Conservation (phyloP, 805 yeast genomes). For the Teunomyces gatunensis region DNA sequence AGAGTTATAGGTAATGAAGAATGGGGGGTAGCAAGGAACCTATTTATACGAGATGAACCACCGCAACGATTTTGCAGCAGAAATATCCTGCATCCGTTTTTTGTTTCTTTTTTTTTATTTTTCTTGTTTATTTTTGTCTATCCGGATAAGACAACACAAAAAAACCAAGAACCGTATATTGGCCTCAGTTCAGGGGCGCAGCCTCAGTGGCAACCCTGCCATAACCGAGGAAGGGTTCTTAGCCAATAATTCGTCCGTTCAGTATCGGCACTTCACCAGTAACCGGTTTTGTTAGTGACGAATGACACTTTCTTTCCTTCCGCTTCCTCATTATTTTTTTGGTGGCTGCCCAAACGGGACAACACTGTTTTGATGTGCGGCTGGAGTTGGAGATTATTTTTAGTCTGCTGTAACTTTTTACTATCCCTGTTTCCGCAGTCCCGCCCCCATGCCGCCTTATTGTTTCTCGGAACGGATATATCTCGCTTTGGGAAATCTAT, state of each 20-base stretch:
- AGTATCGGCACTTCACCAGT: too few relatives aligned
- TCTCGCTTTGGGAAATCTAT: background rate
- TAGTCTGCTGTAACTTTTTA: background rate
- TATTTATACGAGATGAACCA: background rate
- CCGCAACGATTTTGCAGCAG: background rate
- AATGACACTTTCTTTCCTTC: too few relatives aligned
- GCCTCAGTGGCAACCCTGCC: background rate
- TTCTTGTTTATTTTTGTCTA: background rate
- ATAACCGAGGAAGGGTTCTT: background rate
- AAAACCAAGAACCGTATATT: background rate
- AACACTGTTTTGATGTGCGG: too few relatives aligned
- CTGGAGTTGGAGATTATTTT: too few relatives aligned
- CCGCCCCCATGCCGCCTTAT: background rate
- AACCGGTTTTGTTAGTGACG: too few relatives aligned
- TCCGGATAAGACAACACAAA: background rate
- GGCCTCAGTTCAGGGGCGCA: background rate
- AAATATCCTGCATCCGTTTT: background rate
- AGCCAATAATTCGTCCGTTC: background rate
- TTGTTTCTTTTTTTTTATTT: background rate
- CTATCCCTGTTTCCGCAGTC: background rate
- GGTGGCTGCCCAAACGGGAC: too few relatives aligned
- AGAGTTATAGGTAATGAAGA: too few relatives aligned
- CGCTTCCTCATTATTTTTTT: too few relatives aligned
- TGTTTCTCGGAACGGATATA: background rate
- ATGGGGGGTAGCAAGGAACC: background rate